A percentile compares a stretch with the other conserved stretches of the same genome.
These are phyloP conservation scores for Akanthomyces muscarius DNA, from an alignment of 2,329 filamentous ascomycete species.

Conservation along the genomic window DNA sequence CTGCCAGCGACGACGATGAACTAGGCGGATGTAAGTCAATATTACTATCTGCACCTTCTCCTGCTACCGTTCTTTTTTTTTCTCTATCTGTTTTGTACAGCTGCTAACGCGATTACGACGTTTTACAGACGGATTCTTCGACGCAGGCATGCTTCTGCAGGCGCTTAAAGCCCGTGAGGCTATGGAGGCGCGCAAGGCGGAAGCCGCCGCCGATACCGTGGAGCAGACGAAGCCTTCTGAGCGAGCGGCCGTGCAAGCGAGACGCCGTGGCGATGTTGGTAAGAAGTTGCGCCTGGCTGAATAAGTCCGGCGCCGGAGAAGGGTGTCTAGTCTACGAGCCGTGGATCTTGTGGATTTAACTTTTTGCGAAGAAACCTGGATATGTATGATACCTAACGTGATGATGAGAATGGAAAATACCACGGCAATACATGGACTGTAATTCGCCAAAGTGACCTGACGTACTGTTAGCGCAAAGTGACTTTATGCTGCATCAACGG, in stretches of 20 bases:
- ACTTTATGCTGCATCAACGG: no score
- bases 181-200: constrained; percentile 39
- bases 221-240: constrained; percentile 54
- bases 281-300: constrained; percentile 57
- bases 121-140: constrained; percentile 87
- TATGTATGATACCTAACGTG: neutral
- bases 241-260: constrained; percentile 54
- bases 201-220: constrained; percentile 44
- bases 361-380: neutral
- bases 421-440: neutral
- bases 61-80: constrained; percentile 16
- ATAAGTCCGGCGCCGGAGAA: neutral
- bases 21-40: constrained; percentile 81
- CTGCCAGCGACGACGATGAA: constrained; percentile 79
- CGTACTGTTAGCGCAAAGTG: no score
- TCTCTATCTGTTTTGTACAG: constrained; percentile 6
- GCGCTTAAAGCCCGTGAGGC: constrained; percentile 66
- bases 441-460: no score
- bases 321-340: neutral
- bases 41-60: neutral
- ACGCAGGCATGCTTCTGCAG: constrained; percentile 89
- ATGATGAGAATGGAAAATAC: neutral
- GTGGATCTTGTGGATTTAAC: neutral
- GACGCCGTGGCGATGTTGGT: constrained; percentile 62
- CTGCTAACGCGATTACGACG: constrained; percentile 25